Evolutionary conservation across 2,329 filamentous ascomycete genomes (phyloP).

Genomic region (Colletotrichum lindemuthianum): DNA sequence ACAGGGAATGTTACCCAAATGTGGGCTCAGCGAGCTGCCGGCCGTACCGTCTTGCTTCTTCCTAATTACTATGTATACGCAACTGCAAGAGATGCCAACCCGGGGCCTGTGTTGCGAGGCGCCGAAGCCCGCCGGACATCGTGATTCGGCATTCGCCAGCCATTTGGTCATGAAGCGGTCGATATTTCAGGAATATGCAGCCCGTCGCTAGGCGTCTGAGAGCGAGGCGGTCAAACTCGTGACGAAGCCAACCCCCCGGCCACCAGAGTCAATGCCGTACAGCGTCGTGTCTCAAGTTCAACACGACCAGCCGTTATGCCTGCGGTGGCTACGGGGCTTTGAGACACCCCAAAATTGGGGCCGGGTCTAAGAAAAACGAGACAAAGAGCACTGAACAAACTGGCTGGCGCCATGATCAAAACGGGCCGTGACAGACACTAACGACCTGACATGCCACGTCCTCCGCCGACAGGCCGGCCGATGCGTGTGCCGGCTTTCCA

Average conservation of each 20-base stretch:
- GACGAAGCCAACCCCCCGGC: conserved; percentile 25
- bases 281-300: conserved; percentile 22
- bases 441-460: background rate
- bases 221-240: conserved; percentile 20
- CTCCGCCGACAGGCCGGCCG: background rate
- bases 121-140: conserved; percentile 12
- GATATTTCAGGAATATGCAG: conserved; percentile 16
- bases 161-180: conserved; percentile 3
- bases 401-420: background rate
- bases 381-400: conserved; percentile 21
- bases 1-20: conserved; percentile 24
- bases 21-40: conserved; percentile 28
- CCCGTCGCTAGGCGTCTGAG: conserved; percentile 4
- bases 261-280: conserved; percentile 23
- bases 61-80: too few relatives aligned
- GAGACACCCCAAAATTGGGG: conserved; percentile 29
- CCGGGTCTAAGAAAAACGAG: conserved; percentile 12
- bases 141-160: conserved; percentile 17
- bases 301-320: conserved; percentile 20
- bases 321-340: conserved; percentile 19
- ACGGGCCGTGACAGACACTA: too few relatives aligned
- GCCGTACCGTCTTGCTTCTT: conserved; percentile 32
- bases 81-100: conserved; percentile 2
- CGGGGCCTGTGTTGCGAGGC: conserved; percentile 15
- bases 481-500: too few relatives aligned